These are phyloP conservation scores for Apocynum venetum DNA, from an alignment of 257 asterid genomes.

Conservation along the genomic window DNA sequence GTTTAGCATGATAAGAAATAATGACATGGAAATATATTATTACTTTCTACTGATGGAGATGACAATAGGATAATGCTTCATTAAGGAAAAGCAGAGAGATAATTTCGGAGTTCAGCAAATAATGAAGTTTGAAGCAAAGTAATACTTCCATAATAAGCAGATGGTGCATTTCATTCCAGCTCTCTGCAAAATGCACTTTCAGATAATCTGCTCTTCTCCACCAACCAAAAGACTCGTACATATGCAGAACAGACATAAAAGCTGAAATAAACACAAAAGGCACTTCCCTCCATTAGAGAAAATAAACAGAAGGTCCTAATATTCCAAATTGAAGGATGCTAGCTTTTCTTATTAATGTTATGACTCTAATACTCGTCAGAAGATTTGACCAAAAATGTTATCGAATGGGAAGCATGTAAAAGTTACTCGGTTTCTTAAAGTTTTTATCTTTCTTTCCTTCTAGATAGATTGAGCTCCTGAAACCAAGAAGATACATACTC, in stretches of 20 bases:
- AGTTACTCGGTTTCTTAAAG: background rate
- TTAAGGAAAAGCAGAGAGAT: background rate
- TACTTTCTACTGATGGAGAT: background rate
- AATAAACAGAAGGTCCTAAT: background rate
- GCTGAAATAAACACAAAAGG: conserved; percentile 45
- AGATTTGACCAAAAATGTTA: background rate
- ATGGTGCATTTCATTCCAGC: conserved; percentile 99
- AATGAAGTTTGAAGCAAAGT: conserved; percentile 18
- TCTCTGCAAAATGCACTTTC: conserved; percentile 99
- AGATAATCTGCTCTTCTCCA: conserved; percentile 98
- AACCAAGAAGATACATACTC: background rate
- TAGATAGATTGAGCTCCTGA: background rate
- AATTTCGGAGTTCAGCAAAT: background rate
- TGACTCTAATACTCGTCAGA: background rate
- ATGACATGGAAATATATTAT: background rate
- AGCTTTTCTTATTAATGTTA: background rate
- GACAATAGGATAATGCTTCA: background rate
- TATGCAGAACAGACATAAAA: conserved; percentile 90
- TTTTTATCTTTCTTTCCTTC: background rate
- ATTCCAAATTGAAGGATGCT: background rate
- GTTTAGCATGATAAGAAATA: background rate
- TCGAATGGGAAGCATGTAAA: background rate
- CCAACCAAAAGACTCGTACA: conserved; percentile 98
- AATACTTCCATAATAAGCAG: conserved; percentile 96
- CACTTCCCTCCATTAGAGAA: background rate